Percentiles rank a stretch among this genome's conserved stretches.
Evolutionary conservation across 176 grass and related monocot genomes (phyloP).

Genomic region (Miscanthus lutarioriparius): DNA sequence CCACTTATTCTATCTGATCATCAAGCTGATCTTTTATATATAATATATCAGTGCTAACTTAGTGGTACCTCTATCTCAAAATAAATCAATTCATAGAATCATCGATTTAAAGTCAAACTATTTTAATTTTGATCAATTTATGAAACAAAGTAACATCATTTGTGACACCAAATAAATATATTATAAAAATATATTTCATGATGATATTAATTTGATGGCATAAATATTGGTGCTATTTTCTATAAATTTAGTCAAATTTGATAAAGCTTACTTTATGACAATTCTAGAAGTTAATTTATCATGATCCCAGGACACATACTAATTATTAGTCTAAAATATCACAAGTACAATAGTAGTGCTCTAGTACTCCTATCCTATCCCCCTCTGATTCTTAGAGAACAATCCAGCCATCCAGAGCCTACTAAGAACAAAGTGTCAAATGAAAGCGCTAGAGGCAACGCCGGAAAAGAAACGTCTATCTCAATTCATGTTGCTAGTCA

Average conservation of each 20-base stretch:
- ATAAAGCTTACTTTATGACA: not conserved
- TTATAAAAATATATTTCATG: too few species aligned
- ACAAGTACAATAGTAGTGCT: not conserved
- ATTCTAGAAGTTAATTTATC: not conserved
- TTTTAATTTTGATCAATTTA: not conserved
- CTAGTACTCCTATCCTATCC: not conserved
- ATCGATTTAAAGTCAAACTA: too few species aligned
- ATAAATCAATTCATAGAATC: not conserved
- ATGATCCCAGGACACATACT: not conserved
- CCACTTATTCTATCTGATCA: constrained; percentile 3
- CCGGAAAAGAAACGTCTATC: not conserved
- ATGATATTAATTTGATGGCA: too few species aligned
- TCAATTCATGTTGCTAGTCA: not conserved
- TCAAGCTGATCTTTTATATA: not conserved
- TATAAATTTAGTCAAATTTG: not conserved
- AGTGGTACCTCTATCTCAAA: not conserved
- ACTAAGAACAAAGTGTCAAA: constrained; percentile 1
- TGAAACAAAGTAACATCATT: too few species aligned
- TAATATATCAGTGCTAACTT: too few species aligned
- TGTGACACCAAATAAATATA: not conserved
- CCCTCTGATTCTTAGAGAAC: constrained; percentile 13
- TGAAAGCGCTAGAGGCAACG: not conserved
- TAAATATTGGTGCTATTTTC: not conserved
- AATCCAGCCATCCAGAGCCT: constrained; percentile 7
- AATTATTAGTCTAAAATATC: not conserved